Conservation (phyloP, 805 yeast species). For the Tetrapisispora phaffii region DNA sequence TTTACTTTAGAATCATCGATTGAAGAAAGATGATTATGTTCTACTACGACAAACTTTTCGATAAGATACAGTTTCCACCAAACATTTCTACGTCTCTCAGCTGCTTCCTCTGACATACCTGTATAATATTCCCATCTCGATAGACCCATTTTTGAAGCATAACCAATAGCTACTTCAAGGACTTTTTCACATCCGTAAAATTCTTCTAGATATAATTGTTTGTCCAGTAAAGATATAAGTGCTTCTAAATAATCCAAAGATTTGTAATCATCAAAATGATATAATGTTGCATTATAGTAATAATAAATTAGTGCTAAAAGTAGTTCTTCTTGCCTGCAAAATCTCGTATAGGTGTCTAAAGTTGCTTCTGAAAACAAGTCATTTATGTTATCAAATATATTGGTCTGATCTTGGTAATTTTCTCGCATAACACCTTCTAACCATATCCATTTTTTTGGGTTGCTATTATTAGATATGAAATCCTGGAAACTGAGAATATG, state of each 20-base stretch:
- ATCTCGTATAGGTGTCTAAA: constrained; percentile 8
- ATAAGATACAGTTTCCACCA: constrained; percentile 26
- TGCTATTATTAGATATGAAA: constrained; percentile 8
- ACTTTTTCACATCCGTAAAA: constrained; percentile 16
- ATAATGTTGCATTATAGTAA: constrained; percentile 20
- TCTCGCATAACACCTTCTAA: no score
- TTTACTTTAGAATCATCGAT: constrained; percentile 17
- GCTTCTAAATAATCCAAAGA: constrained; percentile 21
- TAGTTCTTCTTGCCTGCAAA: constrained; percentile 18
- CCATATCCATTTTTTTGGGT: neutral
- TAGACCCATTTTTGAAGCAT: constrained; percentile 21
- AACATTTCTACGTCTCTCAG: constrained; percentile 21
- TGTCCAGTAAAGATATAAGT: constrained; percentile 16
- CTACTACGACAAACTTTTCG: constrained; percentile 13
- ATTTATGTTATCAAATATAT: neutral
- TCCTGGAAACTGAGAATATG: constrained; percentile 12
- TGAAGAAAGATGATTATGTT: constrained; percentile 15
- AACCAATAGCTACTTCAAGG: constrained; percentile 15
- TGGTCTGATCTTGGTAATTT: neutral
- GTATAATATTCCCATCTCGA: constrained; percentile 29
- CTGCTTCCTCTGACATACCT: constrained; percentile 24
- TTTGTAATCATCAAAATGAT: constrained; percentile 11
- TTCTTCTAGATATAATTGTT: constrained; percentile 21
- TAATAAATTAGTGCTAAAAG: constrained; percentile 16
- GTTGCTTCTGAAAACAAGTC: constrained; percentile 3